These are phyloP conservation scores for Dendrobium catenatum DNA, from an alignment of 106 monocot species.

Conservation along the genomic window DNA sequence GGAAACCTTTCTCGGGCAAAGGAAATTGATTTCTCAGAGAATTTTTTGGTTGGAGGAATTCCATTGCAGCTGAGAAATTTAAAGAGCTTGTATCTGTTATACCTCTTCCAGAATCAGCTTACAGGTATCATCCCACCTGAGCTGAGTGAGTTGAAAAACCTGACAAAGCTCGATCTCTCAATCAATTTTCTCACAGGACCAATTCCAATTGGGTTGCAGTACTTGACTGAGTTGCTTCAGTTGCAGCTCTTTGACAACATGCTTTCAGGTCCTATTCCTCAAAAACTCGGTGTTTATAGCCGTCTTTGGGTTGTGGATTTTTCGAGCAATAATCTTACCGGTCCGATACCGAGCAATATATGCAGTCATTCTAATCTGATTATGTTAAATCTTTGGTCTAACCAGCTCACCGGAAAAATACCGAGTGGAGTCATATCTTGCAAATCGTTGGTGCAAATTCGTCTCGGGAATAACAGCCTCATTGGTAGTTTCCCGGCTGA, in stretches of 20 bases:
- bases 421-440: conserved; percentile 63
- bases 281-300: conserved; percentile 59
- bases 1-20: conserved; percentile 44
- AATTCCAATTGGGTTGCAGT: conserved; percentile 70
- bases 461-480: conserved; percentile 67
- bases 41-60: conserved; percentile 60
- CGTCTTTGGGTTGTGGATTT: conserved; percentile 88
- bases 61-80: conserved; percentile 57
- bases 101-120: conserved; percentile 82
- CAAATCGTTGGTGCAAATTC: conserved; percentile 74
- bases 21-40: conserved; percentile 95
- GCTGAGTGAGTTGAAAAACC: conserved; percentile 48
- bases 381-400: conserved; percentile 68
- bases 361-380: conserved; percentile 74
- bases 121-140: conserved; percentile 65
- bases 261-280: conserved; percentile 76
- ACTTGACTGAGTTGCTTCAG: conserved; percentile 51
- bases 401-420: conserved; percentile 68
- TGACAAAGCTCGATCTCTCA: conserved; percentile 90
- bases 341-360: conserved; percentile 59
- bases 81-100: conserved; percentile 49
- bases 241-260: conserved; percentile 78
- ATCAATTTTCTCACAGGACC: conserved; percentile 66
- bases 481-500: conserved; percentile 78
- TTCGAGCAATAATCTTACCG: conserved; percentile 74